Conservation (phyloP, 306 rosid genomes). For the Begonia masoniana region DNA sequence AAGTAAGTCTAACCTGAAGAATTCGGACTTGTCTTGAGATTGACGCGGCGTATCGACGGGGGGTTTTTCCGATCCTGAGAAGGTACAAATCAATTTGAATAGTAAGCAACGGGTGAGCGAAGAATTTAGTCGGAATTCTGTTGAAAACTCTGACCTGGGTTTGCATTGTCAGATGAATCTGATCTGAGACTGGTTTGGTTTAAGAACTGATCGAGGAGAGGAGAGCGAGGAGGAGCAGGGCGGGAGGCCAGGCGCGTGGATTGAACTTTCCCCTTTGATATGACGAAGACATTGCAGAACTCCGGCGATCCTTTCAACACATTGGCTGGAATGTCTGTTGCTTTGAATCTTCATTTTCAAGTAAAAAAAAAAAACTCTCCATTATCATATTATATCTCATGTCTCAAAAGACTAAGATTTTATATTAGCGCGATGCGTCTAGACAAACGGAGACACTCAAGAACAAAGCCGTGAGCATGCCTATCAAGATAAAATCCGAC, state of each 20-base stretch:
- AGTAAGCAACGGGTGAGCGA: too few relatives aligned
- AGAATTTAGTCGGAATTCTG: too few relatives aligned
- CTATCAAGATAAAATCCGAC: too few relatives aligned
- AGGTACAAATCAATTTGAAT: neutral
- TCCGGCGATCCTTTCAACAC: slow-evolving; percentile 77
- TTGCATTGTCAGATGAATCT: slow-evolving; percentile 16
- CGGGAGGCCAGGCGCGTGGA: slow-evolving; percentile 65
- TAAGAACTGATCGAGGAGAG: slow-evolving; percentile 20
- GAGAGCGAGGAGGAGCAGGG: slow-evolving; percentile 46
- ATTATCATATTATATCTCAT: neutral
- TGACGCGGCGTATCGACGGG: slow-evolving; percentile 9
- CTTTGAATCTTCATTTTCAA: slow-evolving; percentile 47
- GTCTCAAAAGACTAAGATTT: too few relatives aligned
- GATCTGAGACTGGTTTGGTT: slow-evolving; percentile 18
- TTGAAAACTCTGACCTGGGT: neutral
- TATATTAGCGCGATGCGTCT: too few relatives aligned
- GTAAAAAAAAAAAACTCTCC: neutral
- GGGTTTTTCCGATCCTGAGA: slow-evolving; percentile 8
- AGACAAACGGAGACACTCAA: too few relatives aligned
- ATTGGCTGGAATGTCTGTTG: slow-evolving; percentile 52
- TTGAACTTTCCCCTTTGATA: slow-evolving; percentile 66
- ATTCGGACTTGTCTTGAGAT: slow-evolving; percentile 17
- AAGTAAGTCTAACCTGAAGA: slow-evolving; percentile 7
- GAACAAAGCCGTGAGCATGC: too few relatives aligned
- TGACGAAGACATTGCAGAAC: slow-evolving; percentile 68